These are phyloP conservation scores for Bathelium albidoporum DNA, from an alignment of 495 filamentous ascomycete species.

Conservation along the genomic window DNA sequence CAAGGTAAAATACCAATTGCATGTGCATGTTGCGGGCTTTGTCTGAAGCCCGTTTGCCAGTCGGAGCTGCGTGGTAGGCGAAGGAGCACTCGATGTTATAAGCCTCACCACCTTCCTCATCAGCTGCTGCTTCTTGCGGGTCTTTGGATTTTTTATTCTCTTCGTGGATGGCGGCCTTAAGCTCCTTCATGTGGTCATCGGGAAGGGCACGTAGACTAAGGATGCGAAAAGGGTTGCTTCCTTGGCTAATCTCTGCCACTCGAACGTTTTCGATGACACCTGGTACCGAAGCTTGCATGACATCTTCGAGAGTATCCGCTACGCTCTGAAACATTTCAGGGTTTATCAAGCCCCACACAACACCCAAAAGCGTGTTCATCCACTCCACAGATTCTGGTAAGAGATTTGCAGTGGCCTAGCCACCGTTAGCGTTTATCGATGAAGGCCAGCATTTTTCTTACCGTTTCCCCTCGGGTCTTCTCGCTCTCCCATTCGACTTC, in stretches of 20 bases:
- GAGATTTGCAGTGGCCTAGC: conserved; percentile 63
- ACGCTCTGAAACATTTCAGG: conserved; percentile 81
- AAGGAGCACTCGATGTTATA: conserved; percentile 93
- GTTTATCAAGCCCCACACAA: conserved; percentile 83
- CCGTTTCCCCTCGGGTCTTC: conserved; percentile 70
- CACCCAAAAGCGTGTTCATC: conserved; percentile 76
- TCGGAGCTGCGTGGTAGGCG: conserved; percentile 81
- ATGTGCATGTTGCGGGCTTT: conserved; percentile 92
- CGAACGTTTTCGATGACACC: conserved; percentile 85
- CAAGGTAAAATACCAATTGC: conserved; percentile 86
- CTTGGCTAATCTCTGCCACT: conserved; percentile 92
- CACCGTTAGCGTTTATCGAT: not conserved
- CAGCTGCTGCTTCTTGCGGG: conserved; percentile 75
- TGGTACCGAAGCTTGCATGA: conserved; percentile 92
- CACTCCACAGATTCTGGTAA: conserved; percentile 91
- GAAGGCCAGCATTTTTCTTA: conserved; percentile 28
- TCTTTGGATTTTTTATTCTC: conserved; percentile 73
- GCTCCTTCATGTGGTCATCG: conserved; percentile 63
- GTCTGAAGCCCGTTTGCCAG: conserved; percentile 53
- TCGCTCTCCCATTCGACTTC: conserved; percentile 86
- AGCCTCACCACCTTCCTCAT: conserved; percentile 84
- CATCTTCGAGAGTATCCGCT: conserved; percentile 70
- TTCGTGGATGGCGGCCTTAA: conserved; percentile 69
- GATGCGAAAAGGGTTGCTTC: conserved; percentile 78
- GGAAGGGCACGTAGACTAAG: conserved; percentile 83